Evolutionary conservation across 2,329 filamentous ascomycete species (phyloP), one percentile per base, ranked within the genome.

Genomic region (Aureobasidium sp.): DNA sequence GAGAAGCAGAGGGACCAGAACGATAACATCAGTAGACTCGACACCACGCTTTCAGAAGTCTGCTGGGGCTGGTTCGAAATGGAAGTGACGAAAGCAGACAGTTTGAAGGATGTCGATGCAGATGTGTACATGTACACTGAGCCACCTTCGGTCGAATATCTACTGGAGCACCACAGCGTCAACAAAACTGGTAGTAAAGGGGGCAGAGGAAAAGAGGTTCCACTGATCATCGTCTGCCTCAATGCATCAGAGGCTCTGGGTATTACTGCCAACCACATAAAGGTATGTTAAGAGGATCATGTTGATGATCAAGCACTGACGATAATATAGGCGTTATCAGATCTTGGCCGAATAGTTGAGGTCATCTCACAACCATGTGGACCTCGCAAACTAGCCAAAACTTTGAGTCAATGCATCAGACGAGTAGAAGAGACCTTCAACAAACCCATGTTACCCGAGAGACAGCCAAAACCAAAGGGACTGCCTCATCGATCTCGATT

Each of bases 161-260:
- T 67, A 31, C 45, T 67, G 20, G 59, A 67, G 23, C 51, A 66
- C 36, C 63, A 67, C 47, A 36, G 43, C 38, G 50, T 51, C 15
- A 54, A 53, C 8, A 59, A 59, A 25, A 27, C 20, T 11, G 29
- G 55, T 13, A 54, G 4, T 10, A 18, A n/a, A 10, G 45, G 42
- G 13, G 43, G 42, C 4, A 53, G 53, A 36, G 65, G 65, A n/a
- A 67, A 64, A 20, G 64, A 69, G 42, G 66, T 69, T 4, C 74
- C 75, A 3, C 67, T 80, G 13, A 73, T 80, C 31, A 72, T 80
- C 11, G 69, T 80, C 4, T 79, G 77, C 65, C 72, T 76, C 43
- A 76, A 76, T 51, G 74, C 76, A 4, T 74, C 76, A 42, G 70
- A 74, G 27, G 73, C 73, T 2, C 69, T 73, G 9, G 51, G 58